A percentile compares a stretch with the other conserved stretches of the same genome.
Conservation (phyloP, 257 asterid species). For the Paraleonurus japonicus region DNA sequence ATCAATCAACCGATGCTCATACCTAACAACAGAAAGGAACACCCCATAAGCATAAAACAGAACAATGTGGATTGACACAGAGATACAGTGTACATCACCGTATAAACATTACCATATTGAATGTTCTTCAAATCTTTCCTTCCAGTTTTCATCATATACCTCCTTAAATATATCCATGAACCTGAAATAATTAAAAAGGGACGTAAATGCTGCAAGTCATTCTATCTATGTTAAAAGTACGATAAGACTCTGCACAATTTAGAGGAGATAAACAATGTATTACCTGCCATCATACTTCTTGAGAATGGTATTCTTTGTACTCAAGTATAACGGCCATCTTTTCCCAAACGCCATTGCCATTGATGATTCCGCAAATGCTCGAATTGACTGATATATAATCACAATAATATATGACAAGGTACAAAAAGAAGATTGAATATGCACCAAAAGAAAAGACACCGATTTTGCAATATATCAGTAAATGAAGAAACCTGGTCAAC, state of each 20-base stretch:
- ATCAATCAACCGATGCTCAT: conserved; percentile 94
- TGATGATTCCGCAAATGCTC: conserved; percentile 93
- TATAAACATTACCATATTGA: conserved; percentile 63
- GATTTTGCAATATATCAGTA: conserved; percentile 8
- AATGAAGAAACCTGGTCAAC: conserved; percentile 63
- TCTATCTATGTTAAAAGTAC: conserved; percentile 1
- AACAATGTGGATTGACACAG: not conserved
- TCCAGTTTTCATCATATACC: conserved; percentile 87
- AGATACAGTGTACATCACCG: conserved; percentile 12
- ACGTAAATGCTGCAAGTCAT: not conserved
- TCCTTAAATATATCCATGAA: conserved; percentile 91
- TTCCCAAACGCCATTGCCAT: conserved; percentile 85
- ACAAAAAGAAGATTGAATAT: not conserved
- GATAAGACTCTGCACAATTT: not conserved
- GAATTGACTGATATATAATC: conserved; percentile 59
- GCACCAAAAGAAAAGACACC: conserved; percentile 16
- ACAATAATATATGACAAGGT: conserved; percentile 5
- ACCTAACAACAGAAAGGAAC: conserved; percentile 44
- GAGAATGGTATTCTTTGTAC: conserved; percentile 88
- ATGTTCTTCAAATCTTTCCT: conserved; percentile 72
- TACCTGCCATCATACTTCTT: conserved; percentile 98
- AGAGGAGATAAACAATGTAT: conserved; percentile 6
- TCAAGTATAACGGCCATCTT: conserved; percentile 90
- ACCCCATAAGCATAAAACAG: conserved; percentile 6
- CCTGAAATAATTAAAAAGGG: conserved; percentile 36